phyloP scores from a whole-genome alignment of 208 protist species.

The Crithidia sp. region DNA sequence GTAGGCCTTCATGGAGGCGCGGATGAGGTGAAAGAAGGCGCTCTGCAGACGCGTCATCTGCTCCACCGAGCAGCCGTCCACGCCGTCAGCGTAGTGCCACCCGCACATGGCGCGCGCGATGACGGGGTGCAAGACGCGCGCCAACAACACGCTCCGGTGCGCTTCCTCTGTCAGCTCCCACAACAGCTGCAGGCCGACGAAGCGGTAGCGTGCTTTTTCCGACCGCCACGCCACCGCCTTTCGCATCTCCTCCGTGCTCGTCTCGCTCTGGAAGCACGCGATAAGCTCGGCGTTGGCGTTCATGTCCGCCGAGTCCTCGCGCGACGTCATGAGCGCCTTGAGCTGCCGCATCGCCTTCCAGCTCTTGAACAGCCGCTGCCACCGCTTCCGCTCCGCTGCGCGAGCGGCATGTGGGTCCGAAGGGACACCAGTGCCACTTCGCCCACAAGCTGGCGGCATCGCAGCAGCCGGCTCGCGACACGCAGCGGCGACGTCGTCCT shows the following conservation, averaged over 20 bases:
- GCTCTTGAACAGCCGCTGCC: constrained; percentile 80
- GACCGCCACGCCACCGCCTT: constrained; percentile 56
- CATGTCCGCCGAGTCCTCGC: constrained; percentile 48
- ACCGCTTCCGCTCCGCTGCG: constrained; percentile 57
- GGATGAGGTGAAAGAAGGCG: constrained; percentile 81
- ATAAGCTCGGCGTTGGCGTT: constrained; percentile 50
- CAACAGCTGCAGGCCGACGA: constrained; percentile 77
- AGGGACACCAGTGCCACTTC: background rate
- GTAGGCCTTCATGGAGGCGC: constrained; percentile 44
- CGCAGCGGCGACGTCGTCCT: constrained; percentile 12
- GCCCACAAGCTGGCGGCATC: background rate
- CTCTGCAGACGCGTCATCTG: constrained; percentile 76
- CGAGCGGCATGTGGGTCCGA: constrained; percentile 25
- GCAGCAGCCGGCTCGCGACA: background rate
- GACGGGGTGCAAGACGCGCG: constrained; percentile 69
- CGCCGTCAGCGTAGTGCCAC: constrained; percentile 85
- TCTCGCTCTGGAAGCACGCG: constrained; percentile 74
- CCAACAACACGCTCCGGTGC: constrained; percentile 49
- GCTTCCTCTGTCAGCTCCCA: constrained; percentile 82
- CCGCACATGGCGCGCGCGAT: constrained; percentile 79
- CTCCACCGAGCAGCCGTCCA: constrained; percentile 86
- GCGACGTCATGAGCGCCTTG: constrained; percentile 73
- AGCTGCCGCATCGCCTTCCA: constrained; percentile 82
- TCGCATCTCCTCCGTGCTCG: constrained; percentile 58
- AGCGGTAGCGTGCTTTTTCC: constrained; percentile 68